Evolutionary conservation across 352 stramenopile species (phyloP), one percentile per base, ranked within the genome.

Genomic region (Phytophthora hybrid): DNA sequence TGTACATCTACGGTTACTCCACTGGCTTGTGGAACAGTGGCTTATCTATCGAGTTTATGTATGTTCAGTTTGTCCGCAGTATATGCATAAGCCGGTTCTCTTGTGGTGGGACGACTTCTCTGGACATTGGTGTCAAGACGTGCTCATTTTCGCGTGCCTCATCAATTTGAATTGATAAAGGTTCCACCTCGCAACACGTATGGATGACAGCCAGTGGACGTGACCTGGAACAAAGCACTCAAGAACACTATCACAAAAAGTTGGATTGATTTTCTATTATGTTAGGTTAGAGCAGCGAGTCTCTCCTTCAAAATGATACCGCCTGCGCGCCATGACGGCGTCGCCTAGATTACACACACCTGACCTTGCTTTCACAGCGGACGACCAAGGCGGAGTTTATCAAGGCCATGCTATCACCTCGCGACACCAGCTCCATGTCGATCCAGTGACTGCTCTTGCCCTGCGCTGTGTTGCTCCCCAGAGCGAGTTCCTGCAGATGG

Each of bases 21-120:
- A 66, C 56, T n/a, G 72, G 54, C 2, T 82, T 72, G 75, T 85
- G 68, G 65, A 77, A 81, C 59, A 63, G 39, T n/a, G 19, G 77
- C 2, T 37, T 84, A 44, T 44, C 37, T 44, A 44, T 44, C 13
- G 37, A 44, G 37, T 44, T 44, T 44, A 4, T 44, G 37, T 44
- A 44, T 44, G 37, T 44, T 18, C 37, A 44, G 1, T 18, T 44
- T 44, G 34, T 3, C 34, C 34, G 11, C 34, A 10, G 11, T 14
- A 44, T 44, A 44, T 44, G 34, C 34, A 44, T 44, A 3, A 44
- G 11, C 34, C 34, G 37, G 13, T 44, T 5, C 37, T 44, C 37
- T 44, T 18, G 37, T 0, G 8, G 37, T 44, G 37, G 37, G 37
- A 44, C 37, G 37, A 44, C 4, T 31, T 31, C 29, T 31, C 29